These are phyloP conservation scores for Phytophthora pseudosyringae DNA, from an alignment of 352 stramenopile species.

Conservation along the genomic window DNA sequence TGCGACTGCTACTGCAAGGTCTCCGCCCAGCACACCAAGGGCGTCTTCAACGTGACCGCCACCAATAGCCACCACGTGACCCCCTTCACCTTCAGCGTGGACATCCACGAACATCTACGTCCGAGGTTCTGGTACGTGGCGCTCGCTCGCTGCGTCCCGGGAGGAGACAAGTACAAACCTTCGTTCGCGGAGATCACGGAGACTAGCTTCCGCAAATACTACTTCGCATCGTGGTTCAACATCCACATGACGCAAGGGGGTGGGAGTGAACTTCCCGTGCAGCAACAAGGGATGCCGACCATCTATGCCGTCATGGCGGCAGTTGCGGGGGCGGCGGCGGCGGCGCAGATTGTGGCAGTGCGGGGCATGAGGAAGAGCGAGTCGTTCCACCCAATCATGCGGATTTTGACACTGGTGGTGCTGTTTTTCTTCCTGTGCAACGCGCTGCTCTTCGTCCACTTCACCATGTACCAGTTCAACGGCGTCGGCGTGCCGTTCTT, in stretches of 20 bases:
- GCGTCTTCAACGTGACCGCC: constrained; percentile 68
- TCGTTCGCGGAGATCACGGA: constrained; percentile 75
- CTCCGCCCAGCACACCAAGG: constrained; percentile 67
- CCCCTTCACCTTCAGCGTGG: constrained; percentile 65
- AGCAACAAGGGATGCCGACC: constrained; percentile 60
- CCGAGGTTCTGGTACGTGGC: constrained; percentile 80
- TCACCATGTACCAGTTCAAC: constrained; percentile 64
- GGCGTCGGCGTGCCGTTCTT: constrained; percentile 75
- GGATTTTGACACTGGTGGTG: constrained; percentile 70
- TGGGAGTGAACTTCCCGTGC: constrained; percentile 69
- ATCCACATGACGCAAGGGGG: constrained; percentile 80
- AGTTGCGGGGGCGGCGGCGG: constrained; percentile 40
- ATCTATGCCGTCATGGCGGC: constrained; percentile 63
- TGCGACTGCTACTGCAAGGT: constrained; percentile 83
- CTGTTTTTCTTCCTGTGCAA: constrained; percentile 72
- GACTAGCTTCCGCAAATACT: constrained; percentile 74
- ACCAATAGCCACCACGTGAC: constrained; percentile 49
- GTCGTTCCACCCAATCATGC: constrained; percentile 83
- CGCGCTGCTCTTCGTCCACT: constrained; percentile 63
- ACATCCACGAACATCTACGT: constrained; percentile 69
- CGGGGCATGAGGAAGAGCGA: constrained; percentile 57
- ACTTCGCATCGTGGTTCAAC: constrained; percentile 81
- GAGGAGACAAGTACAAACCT: constrained; percentile 64
- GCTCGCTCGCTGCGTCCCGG: constrained; percentile 71
- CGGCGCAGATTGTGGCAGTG: constrained; percentile 55